These are phyloP conservation scores for Hanseniaspora valbyensis DNA, from an alignment of 805 yeast genomes.

Conservation along the genomic window DNA sequence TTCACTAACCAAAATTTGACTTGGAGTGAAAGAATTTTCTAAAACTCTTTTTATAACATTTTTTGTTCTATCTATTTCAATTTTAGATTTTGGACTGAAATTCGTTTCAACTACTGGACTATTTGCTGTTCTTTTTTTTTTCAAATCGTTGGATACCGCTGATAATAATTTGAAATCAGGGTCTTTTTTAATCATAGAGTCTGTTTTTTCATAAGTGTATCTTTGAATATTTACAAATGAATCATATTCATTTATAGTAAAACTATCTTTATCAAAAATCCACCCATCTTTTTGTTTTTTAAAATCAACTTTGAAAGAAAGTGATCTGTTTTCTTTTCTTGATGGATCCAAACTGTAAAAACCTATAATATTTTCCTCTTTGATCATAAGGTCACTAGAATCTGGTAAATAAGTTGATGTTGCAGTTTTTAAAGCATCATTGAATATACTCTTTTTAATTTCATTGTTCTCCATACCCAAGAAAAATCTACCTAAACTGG, in stretches of 20 bases:
- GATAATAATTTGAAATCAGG: neutral
- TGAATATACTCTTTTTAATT: constrained; percentile 29
- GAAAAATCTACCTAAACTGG: constrained; percentile 29
- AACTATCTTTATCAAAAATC: neutral
- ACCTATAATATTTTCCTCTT: neutral
- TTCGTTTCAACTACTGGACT: no score
- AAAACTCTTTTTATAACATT: neutral
- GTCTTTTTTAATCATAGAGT: neutral
- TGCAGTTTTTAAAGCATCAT: constrained; percentile 50
- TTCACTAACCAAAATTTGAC: constrained; percentile 65
- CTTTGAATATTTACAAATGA: neutral
- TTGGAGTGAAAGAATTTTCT: constrained; percentile 19
- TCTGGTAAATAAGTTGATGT: constrained; percentile 68
- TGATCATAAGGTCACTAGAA: constrained; percentile 50
- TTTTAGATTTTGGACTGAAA: neutral
- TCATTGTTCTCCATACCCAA: constrained; percentile 10
- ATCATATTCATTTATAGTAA: neutral
- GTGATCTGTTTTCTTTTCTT: neutral
- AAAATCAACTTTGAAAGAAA: constrained; percentile 4
- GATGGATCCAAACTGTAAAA: neutral
- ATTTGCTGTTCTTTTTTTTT: neutral
- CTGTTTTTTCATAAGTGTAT: constrained; percentile 6
- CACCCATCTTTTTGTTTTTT: neutral
- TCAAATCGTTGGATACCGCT: neutral
- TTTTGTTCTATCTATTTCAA: neutral